These are phyloP conservation scores for Penicillium parvum DNA, from an alignment of 495 filamentous ascomycete species.

Conservation along the genomic window DNA sequence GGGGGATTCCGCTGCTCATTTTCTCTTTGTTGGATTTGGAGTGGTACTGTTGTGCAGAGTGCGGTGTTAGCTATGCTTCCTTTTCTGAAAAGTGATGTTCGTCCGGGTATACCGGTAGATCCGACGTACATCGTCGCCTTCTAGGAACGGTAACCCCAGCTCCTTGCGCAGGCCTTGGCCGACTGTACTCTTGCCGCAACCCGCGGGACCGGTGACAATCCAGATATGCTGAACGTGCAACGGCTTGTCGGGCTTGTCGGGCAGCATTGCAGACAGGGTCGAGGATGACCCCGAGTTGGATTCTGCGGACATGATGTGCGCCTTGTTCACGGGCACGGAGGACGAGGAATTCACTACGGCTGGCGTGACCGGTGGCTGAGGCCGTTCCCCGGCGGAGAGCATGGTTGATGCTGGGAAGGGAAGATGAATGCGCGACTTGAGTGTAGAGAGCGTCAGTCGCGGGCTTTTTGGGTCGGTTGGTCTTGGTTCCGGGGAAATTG, in stretches of 20 bases:
- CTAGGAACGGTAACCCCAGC: conserved; percentile 76
- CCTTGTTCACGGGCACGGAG: conserved; percentile 17
- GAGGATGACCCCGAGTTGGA: conserved; percentile 18
- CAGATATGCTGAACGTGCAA: conserved; percentile 73
- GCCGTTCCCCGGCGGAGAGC: conserved; percentile 42
- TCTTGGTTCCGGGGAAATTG: conserved; percentile 9
- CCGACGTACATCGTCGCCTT: conserved; percentile 94
- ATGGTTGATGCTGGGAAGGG: conserved; percentile 18
- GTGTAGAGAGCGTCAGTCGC: too few species aligned
- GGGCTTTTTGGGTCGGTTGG: too few species aligned
- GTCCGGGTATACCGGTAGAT: too few species aligned
- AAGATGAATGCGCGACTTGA: background rate
- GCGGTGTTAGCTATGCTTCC: conserved; percentile 7
- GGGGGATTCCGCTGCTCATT: conserved; percentile 79
- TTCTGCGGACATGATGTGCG: conserved; percentile 20
- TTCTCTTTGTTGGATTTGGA: conserved; percentile 82
- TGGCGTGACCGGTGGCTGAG: conserved; percentile 25
- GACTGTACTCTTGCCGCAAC: conserved; percentile 93
- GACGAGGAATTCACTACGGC: conserved; percentile 23
- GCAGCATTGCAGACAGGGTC: conserved; percentile 18
- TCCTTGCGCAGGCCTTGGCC: conserved; percentile 69
- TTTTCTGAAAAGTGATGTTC: too few species aligned
- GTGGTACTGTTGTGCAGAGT: conserved; percentile 64
- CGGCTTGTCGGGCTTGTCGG: conserved; percentile 13
- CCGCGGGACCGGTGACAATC: conserved; percentile 95